These are phyloP conservation scores for Candida dubliniensis DNA, from an alignment of 1,139 yeast species.

Conservation along the genomic window DNA sequence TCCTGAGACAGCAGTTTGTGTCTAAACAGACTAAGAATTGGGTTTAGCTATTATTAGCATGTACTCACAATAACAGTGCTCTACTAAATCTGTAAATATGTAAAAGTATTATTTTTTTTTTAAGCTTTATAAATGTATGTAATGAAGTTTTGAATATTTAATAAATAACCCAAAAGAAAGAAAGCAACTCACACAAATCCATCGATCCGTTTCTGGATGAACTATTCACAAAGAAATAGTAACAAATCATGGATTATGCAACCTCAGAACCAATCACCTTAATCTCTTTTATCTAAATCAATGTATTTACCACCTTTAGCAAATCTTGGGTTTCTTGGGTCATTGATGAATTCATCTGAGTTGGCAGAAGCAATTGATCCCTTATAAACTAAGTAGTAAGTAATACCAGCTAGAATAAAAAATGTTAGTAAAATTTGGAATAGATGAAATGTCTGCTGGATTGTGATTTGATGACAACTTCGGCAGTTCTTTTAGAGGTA, in stretches of 20 bases:
- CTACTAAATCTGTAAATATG: too few relatives aligned
- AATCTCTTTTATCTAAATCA: slow-evolving; percentile 39
- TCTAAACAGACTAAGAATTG: neutral
- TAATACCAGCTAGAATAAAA: slow-evolving; percentile 36
- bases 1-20: neutral
- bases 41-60: too few relatives aligned
- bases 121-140: too few relatives aligned
- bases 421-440: slow-evolving; percentile 19
- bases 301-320: slow-evolving; percentile 52
- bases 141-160: too few relatives aligned
- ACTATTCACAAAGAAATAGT: too few relatives aligned
- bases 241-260: neutral
- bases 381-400: slow-evolving; percentile 46
- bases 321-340: slow-evolving; percentile 57
- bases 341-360: slow-evolving; percentile 52
- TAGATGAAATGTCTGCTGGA: neutral
- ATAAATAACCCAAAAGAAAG: too few relatives aligned
- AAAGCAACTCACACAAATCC: too few relatives aligned
- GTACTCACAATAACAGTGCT: too few relatives aligned
- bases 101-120: too few relatives aligned
- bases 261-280: neutral
- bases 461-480: too few relatives aligned
- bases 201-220: too few relatives aligned
- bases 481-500: too few relatives aligned
- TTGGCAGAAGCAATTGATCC: slow-evolving; percentile 45